A percentile compares a stretch with the other conserved stretches of the same genome.
Evolutionary conservation across 2,329 filamentous ascomycete genomes (phyloP).

Genomic region (Penicillium sp.): DNA sequence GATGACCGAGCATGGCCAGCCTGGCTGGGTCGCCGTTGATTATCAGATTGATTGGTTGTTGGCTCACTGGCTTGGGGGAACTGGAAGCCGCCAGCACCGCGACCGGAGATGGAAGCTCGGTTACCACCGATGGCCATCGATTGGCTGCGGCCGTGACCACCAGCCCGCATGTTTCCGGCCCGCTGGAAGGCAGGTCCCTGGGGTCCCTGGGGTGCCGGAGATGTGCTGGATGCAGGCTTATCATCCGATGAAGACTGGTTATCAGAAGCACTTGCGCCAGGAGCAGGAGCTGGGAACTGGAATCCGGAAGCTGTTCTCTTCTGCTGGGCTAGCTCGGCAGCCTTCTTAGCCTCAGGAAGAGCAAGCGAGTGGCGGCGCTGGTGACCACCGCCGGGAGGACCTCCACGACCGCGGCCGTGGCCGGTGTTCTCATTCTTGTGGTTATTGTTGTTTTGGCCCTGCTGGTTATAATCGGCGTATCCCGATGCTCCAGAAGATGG

Average conservation of each 20-base stretch:
- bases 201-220: slow-evolving; percentile 61
- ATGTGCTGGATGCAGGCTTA: slow-evolving; percentile 34
- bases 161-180: slow-evolving; percentile 85
- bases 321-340: slow-evolving; percentile 92
- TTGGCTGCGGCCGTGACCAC: slow-evolving; percentile 56
- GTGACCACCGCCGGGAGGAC: slow-evolving; percentile 71
- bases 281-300: slow-evolving; percentile 81
- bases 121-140: slow-evolving; percentile 59
- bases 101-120: slow-evolving; percentile 61
- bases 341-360: slow-evolving; percentile 94
- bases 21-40: slow-evolving; percentile 72
- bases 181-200: slow-evolving; percentile 65
- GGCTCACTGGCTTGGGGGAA: slow-evolving; percentile 62
- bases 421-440: slow-evolving; percentile 71
- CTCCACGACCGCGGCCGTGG: slow-evolving; percentile 72
- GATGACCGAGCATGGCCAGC: slow-evolving; percentile 73
- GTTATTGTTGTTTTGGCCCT: slow-evolving; percentile 52
- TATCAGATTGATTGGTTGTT: slow-evolving; percentile 58
- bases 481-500: slow-evolving; percentile 85
- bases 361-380: slow-evolving; percentile 92
- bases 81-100: slow-evolving; percentile 71
- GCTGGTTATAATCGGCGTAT: slow-evolving; percentile 78
- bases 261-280: slow-evolving; percentile 54
- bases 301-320: slow-evolving; percentile 92
- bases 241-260: slow-evolving; percentile 58